A percentile compares a stretch with the other conserved stretches of the same genome.
Conservation (phyloP, 108 stramenopile species). For the Mayamaea pseudoterrestris region DNA sequence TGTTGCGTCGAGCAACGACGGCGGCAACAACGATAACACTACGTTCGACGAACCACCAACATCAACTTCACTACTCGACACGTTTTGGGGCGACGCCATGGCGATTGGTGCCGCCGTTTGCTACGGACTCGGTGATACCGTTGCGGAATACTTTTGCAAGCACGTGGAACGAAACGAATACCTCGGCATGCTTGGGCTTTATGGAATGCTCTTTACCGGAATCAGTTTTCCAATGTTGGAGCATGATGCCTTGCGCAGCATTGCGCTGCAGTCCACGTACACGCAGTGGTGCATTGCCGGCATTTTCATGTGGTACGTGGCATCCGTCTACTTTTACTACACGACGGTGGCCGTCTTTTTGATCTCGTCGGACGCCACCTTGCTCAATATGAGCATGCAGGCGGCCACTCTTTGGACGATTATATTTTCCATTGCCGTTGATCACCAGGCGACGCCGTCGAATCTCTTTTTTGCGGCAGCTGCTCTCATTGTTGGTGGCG, state of each 20-base stretch:
- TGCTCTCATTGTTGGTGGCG: slow-evolving; percentile 60
- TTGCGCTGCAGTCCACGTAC: no score
- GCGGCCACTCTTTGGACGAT: slow-evolving; percentile 59
- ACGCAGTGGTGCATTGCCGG: slow-evolving; percentile 7
- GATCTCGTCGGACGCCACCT: slow-evolving; percentile 50
- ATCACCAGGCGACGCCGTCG: slow-evolving; percentile 24
- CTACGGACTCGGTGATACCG: slow-evolving; percentile 52
- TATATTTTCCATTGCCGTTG: slow-evolving; percentile 30
- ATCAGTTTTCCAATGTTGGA: no score
- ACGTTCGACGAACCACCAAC: neutral
- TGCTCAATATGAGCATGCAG: slow-evolving; percentile 58
- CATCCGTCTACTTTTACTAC: slow-evolving; percentile 33
- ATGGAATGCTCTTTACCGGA: slow-evolving; percentile 45
- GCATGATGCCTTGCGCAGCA: slow-evolving; percentile 4
- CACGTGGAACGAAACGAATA: slow-evolving; percentile 51
- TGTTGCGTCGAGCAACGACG: slow-evolving; percentile 2
- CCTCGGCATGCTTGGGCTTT: slow-evolving; percentile 60
- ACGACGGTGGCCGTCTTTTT: slow-evolving; percentile 37
- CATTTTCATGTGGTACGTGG: slow-evolving; percentile 28
- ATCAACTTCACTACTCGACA: neutral
- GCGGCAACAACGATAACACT: neutral
- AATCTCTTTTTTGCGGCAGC: slow-evolving; percentile 75
- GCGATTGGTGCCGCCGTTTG: slow-evolving; percentile 43
- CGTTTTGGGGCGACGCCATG: slow-evolving; percentile 39
- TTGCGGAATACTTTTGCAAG: slow-evolving; percentile 50